These are phyloP conservation scores for Capronia epimyces DNA, from an alignment of 2,329 filamentous ascomycete species.

Conservation along the genomic window DNA sequence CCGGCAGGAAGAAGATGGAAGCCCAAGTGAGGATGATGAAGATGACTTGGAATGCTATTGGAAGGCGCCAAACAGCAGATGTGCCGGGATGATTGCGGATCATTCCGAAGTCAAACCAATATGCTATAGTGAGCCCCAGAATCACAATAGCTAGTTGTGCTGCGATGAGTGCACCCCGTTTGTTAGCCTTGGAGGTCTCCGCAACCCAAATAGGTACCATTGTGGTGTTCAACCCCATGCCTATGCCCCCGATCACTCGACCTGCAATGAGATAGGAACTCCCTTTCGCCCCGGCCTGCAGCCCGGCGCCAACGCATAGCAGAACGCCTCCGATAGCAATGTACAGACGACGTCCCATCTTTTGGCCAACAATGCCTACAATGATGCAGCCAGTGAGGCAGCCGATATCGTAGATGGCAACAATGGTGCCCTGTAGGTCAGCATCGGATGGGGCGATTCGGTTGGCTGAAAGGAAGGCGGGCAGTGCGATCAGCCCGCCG, in stretches of 20 bases:
- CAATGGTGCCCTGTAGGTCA: slow-evolving; percentile 47
- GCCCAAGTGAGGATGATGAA: slow-evolving; percentile 38
- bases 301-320: slow-evolving; percentile 39
- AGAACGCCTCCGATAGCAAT: slow-evolving; percentile 55
- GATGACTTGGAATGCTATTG: slow-evolving; percentile 45
- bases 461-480: slow-evolving; percentile 38
- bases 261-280: slow-evolving; percentile 25
- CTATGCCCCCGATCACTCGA: slow-evolving; percentile 24
- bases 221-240: slow-evolving; percentile 18
- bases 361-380: slow-evolving; percentile 35
- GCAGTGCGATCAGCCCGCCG: slow-evolving; percentile 50
- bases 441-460: slow-evolving; percentile 31
- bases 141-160: slow-evolving; percentile 15
- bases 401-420: slow-evolving; percentile 46
- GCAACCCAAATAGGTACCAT: slow-evolving; percentile 21
- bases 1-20: slow-evolving; percentile 36
- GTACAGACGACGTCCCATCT: slow-evolving; percentile 40
- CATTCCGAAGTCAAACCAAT: slow-evolving; percentile 22
- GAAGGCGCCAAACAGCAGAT: slow-evolving; percentile 37
- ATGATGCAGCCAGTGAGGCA: slow-evolving; percentile 38
- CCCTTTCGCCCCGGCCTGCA: slow-evolving; percentile 31
- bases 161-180: slow-evolving; percentile 19
- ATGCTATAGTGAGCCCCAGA: slow-evolving; percentile 14
- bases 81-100: slow-evolving; percentile 12
- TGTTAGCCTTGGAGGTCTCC: slow-evolving; percentile 14